phyloP scores from a whole-genome alignment of 2,329 filamentous ascomycete species.

The Trichoderma guizhouense region DNA sequence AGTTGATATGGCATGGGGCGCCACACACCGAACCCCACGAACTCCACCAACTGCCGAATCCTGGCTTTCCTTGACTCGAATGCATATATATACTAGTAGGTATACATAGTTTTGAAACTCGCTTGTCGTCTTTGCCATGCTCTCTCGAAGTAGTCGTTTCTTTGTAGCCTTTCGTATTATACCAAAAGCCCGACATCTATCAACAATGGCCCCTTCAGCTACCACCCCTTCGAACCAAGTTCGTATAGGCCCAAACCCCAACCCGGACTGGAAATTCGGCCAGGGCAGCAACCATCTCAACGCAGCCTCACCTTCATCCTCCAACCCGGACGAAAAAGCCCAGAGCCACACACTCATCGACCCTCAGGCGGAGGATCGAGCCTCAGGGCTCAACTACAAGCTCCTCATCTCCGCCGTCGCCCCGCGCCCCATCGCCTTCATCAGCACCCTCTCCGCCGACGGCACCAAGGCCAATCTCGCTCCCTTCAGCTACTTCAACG shows the following conservation, averaged over 20 bases:
- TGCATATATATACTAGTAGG: background rate
- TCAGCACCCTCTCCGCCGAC: slow-evolving; percentile 52
- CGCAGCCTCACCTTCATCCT: background rate
- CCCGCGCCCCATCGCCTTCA: slow-evolving; percentile 73
- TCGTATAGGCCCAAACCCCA: slow-evolving; percentile 16
- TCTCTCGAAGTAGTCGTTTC: background rate
- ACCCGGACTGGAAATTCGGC: slow-evolving; percentile 64
- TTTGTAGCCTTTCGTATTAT: background rate
- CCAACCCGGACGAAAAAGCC: slow-evolving; percentile 21
- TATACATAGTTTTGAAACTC: background rate
- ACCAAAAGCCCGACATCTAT: background rate
- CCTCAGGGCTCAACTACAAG: slow-evolving; percentile 78
- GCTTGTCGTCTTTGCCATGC: background rate
- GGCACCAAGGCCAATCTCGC: slow-evolving; percentile 69
- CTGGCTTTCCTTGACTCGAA: background rate
- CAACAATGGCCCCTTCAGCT: background rate
- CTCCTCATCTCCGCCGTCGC: slow-evolving; percentile 79
- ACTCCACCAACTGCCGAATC: background rate
- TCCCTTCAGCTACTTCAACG: slow-evolving; percentile 82
- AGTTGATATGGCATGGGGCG: background rate
- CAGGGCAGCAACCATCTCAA: slow-evolving; percentile 57
- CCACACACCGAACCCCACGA: background rate
- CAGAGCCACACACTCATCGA: slow-evolving; percentile 73
- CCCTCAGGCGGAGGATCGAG: slow-evolving; percentile 69
- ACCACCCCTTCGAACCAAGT: background rate